These are phyloP conservation scores for Annona squamosa DNA, from an alignment of 164 flowering plant genomes.

Conservation along the genomic window DNA sequence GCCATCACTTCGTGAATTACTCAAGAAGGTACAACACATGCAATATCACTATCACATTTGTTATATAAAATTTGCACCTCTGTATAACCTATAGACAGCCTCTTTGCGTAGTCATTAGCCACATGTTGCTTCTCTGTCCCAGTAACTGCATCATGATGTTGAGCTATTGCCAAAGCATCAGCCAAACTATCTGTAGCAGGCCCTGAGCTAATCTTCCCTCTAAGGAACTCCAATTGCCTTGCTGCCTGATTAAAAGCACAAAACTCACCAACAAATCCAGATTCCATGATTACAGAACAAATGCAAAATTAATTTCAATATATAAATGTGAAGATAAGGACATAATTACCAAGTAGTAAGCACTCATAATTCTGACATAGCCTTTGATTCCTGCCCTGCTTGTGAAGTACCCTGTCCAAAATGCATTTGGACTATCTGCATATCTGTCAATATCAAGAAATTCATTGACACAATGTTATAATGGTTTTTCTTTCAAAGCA, in stretches of 20 bases:
- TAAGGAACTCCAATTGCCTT: constrained; percentile 74
- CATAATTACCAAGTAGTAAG: constrained; percentile 67
- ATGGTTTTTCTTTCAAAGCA: background rate
- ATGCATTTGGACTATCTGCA: constrained; percentile 80
- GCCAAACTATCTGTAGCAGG: constrained; percentile 67
- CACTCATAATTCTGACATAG: constrained; percentile 82
- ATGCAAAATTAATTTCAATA: background rate
- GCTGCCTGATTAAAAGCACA: constrained; percentile 57
- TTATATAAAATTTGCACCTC: constrained; percentile 40
- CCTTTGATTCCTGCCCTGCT: constrained; percentile 84
- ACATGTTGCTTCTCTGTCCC: constrained; percentile 97
- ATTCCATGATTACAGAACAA: background rate
- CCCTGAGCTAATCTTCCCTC: constrained; percentile 50
- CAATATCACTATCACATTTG: background rate
- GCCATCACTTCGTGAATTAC: too few relatives aligned
- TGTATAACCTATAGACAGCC: constrained; percentile 64
- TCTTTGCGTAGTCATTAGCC: constrained; percentile 85
- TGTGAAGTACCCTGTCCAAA: constrained; percentile 95
- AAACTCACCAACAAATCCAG: constrained; percentile 4
- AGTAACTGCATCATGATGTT: constrained; percentile 96
- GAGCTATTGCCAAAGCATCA: constrained; percentile 92
- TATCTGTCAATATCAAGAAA: constrained; percentile 40
- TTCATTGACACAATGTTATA: background rate
- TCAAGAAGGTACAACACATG: too few relatives aligned
- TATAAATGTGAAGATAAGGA: background rate